phyloP scores from a whole-genome alignment of 768 basidiomycete genomes.

The Suillus alpinus region DNA sequence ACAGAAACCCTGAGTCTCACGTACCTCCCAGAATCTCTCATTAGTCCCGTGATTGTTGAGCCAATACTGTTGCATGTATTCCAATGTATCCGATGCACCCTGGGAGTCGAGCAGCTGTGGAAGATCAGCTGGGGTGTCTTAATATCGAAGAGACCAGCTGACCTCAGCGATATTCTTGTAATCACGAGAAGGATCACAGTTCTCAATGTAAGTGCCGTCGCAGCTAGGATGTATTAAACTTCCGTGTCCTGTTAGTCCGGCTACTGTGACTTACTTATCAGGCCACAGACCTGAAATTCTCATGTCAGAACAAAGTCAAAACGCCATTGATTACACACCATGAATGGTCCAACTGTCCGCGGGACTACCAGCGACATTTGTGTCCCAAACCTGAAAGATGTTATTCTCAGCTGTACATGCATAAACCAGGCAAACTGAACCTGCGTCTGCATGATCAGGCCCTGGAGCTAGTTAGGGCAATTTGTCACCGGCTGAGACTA shows the following conservation, averaged over 20 bases:
- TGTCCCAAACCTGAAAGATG: constrained; percentile 65
- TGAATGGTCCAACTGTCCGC: constrained; percentile 72
- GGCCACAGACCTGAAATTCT: constrained; percentile 62
- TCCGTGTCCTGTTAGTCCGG: background rate
- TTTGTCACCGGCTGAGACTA: background rate
- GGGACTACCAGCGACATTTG: constrained; percentile 60
- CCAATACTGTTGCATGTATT: constrained; percentile 64
- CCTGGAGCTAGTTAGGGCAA: constrained; percentile 36
- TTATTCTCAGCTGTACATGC: background rate
- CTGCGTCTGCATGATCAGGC: constrained; percentile 57
- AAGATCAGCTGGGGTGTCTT: background rate
- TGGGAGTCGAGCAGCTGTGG: constrained; percentile 53
- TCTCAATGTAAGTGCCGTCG: constrained; percentile 39
- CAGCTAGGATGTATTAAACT: constrained; percentile 40
- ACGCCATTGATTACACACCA: constrained; percentile 38
- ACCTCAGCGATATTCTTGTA: constrained; percentile 45
- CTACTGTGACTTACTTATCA: constrained; percentile 43
- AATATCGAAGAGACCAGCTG: constrained; percentile 7
- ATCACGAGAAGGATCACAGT: constrained; percentile 40
- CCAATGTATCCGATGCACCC: constrained; percentile 55
- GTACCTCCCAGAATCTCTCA: constrained; percentile 68
- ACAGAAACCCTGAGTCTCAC: constrained; percentile 11
- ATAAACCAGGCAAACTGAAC: constrained; percentile 19
- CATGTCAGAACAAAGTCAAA: constrained; percentile 6
- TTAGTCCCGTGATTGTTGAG: constrained; percentile 56